A percentile compares a stretch with the other conserved stretches of the same genome.
phyloP scores from a whole-genome alignment of 176 grass and related monocot species.

The Rhynchospora breviuscula region DNA sequence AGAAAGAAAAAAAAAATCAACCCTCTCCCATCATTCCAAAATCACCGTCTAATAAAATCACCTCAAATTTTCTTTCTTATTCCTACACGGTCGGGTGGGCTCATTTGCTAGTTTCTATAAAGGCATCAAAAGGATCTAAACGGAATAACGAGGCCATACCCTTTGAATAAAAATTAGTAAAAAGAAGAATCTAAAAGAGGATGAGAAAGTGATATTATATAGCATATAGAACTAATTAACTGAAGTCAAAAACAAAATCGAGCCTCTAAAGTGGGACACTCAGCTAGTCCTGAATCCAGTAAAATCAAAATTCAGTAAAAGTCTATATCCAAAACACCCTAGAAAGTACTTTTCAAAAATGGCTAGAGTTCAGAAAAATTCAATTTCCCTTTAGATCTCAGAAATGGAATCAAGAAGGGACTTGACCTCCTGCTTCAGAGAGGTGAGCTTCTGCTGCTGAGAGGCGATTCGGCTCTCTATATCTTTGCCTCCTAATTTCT shows the following conservation, averaged over 20 bases:
- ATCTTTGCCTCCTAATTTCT: slow-evolving; percentile 80
- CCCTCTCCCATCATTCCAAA: too few species aligned
- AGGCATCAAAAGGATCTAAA: too few species aligned
- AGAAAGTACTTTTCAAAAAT: slow-evolving; percentile 7
- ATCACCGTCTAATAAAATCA: too few species aligned
- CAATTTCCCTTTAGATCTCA: slow-evolving; percentile 44
- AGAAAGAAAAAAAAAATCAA: too few species aligned
- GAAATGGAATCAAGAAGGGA: slow-evolving; percentile 67
- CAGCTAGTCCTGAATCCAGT: background rate
- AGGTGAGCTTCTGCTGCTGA: slow-evolving; percentile 74
- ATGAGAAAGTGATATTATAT: background rate
- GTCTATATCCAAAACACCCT: slow-evolving; percentile 11
- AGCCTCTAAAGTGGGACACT: background rate
- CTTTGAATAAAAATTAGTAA: too few species aligned
- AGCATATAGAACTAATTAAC: background rate
- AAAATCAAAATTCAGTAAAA: slow-evolving; percentile 23
- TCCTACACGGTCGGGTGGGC: too few species aligned
- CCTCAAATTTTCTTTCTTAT: too few species aligned
- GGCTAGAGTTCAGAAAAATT: background rate
- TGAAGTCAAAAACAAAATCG: background rate
- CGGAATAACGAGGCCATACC: too few species aligned
- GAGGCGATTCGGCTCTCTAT: slow-evolving; percentile 68
- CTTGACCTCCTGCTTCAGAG: slow-evolving; percentile 68
- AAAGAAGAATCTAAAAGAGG: background rate
- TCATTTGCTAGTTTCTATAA: too few species aligned